These are phyloP conservation scores for Elsinoe batatas DNA, from an alignment of 2,329 filamentous ascomycete species.

Conservation along the genomic window DNA sequence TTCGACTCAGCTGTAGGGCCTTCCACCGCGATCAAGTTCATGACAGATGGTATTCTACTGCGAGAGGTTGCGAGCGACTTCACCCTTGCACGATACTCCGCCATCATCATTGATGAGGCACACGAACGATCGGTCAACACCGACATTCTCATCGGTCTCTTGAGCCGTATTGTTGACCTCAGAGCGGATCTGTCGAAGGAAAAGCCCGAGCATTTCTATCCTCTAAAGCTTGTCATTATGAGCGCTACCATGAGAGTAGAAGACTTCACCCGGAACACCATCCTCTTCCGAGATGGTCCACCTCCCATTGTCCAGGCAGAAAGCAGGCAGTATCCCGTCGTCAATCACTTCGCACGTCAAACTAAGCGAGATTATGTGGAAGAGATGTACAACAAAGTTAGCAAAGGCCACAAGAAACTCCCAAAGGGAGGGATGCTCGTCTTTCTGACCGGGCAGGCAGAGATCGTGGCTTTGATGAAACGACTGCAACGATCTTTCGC, in stretches of 20 bases:
- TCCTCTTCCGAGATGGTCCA: conserved; percentile 60
- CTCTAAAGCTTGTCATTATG: conserved; percentile 94
- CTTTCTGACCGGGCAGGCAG: conserved; percentile 87
- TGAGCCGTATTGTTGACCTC: conserved; percentile 82
- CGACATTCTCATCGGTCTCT: conserved; percentile 94
- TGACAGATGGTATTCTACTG: conserved; percentile 94
- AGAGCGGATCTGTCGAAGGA: conserved; percentile 65
- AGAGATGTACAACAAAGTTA: conserved; percentile 80
- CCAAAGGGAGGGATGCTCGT: conserved; percentile 86
- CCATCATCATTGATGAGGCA: conserved; percentile 90
- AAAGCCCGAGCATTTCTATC: conserved; percentile 56
- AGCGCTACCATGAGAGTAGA: conserved; percentile 87
- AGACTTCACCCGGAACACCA: conserved; percentile 77
- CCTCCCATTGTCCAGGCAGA: conserved; percentile 84
- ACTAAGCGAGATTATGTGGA: conserved; percentile 84
- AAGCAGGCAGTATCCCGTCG: conserved; percentile 84
- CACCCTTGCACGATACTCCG: conserved; percentile 78
- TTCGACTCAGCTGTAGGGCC: conserved; percentile 76
- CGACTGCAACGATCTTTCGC: conserved; percentile 60
- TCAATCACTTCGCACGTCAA: conserved; percentile 73
- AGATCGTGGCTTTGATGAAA: conserved; percentile 78
- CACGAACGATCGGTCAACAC: conserved; percentile 97
- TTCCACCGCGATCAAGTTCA: conserved; percentile 90
- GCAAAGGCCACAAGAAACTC: conserved; percentile 76
- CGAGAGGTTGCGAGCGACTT: conserved; percentile 88